Percentiles rank a stretch among this genome's conserved stretches.
Evolutionary conservation across 2,329 filamentous ascomycete species (phyloP).

Genomic region (Alternaria solani): DNA sequence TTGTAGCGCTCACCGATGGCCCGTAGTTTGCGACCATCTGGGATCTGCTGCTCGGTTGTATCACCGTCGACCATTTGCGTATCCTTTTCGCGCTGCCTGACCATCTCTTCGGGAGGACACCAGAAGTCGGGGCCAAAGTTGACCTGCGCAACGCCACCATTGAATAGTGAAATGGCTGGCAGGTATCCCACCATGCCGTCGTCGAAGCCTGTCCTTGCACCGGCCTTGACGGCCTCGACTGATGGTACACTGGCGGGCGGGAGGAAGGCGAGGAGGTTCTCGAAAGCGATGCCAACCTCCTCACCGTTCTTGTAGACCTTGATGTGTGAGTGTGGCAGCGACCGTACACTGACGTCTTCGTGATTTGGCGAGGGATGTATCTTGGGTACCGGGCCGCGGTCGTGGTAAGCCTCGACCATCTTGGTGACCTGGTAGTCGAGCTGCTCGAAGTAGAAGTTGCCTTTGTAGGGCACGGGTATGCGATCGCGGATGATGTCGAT

Average conservation of each 20-base stretch:
- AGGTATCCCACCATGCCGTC: constrained; percentile 97
- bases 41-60: constrained; percentile 21
- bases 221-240: constrained; percentile 71
- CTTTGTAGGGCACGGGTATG: constrained; percentile 92
- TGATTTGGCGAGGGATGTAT: constrained; percentile 81
- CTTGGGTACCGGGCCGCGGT: constrained; percentile 61
- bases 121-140: constrained; percentile 96
- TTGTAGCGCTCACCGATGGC: constrained; percentile 81
- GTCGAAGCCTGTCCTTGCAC: constrained; percentile 85
- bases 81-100: constrained; percentile 49
- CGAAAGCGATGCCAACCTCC: constrained; percentile 85
- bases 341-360: constrained; percentile 76
- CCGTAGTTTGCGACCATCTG: constrained; percentile 54
- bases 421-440: constrained; percentile 89
- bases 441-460: constrained; percentile 92
- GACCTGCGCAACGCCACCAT: constrained; percentile 87
- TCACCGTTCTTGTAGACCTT: constrained; percentile 93
- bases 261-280: constrained; percentile 86
- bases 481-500: constrained; percentile 92
- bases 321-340: constrained; percentile 84
- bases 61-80: constrained; percentile 39
- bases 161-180: constrained; percentile 90
- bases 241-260: constrained; percentile 84
- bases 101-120: constrained; percentile 75
- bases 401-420: constrained; percentile 75